Evolutionary conservation across 306 rosid species (phyloP).

Genomic region (Vachellia pachyceras): DNA sequence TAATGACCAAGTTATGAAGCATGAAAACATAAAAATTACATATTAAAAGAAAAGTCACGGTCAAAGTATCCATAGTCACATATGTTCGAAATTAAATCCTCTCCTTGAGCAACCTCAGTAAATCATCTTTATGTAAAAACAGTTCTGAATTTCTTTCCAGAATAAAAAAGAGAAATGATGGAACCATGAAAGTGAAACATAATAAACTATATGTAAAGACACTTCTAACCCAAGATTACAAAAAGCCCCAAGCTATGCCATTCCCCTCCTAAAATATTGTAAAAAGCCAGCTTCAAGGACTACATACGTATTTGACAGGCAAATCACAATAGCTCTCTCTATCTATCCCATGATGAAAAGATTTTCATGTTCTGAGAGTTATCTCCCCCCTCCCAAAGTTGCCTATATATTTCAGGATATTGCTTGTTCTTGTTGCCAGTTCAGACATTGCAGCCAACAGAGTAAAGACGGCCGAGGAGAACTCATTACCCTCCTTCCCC

Average conservation of each 20-base stretch:
- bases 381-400: neutral
- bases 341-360: conserved; percentile 2
- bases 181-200: neutral
- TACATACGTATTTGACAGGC: conserved; percentile 9
- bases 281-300: conserved; percentile 13
- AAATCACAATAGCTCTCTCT: conserved; percentile 6
- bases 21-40: neutral
- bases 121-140: neutral
- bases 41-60: neutral
- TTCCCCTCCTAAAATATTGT: conserved; percentile 11
- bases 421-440: conserved; percentile 6
- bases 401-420: neutral
- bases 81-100: neutral
- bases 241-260: neutral
- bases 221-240: conserved; percentile 20
- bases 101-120: neutral
- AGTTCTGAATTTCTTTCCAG: neutral
- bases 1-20: neutral
- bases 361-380: neutral
- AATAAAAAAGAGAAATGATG: neutral
- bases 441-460: neutral
- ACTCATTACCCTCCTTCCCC: neutral
- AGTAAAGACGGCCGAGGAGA: neutral
- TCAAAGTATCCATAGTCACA: neutral
- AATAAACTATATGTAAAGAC: conserved; percentile 20